Evolutionary conservation across 139 green algal genomes (phyloP), one percentile per base, ranked within the genome.

Genomic region (Volvox africanus): DNA sequence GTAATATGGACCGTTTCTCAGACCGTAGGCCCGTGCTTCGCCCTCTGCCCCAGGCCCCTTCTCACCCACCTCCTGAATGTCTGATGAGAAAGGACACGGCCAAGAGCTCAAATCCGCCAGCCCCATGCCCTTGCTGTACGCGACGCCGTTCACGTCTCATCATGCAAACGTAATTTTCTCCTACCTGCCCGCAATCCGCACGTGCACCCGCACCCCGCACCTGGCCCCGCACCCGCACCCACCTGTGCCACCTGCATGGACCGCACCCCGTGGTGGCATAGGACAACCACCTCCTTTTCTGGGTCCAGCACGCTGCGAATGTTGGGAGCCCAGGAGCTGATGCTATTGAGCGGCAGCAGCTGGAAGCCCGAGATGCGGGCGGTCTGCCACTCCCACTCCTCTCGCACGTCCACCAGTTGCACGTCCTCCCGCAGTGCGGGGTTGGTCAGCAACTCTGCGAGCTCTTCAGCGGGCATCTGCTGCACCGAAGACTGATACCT

Each of bases 191-290:
- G 9, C 65, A 73, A 73, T 12, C 44, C 65, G 65, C 65, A 73
- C 24, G 9, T 12, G 21, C 24, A 30, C 65, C 65, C 65, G 21
- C 65, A 28, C 65, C 62, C 11, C 21, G 21, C 65, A 30, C 65
- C 11, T 24, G 24, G 2, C 12, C 65, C 65, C 11, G 65, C 65
- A 28, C 65, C 65, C 2, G 2, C 44, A 55, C 87, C 20, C 30
- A 91, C 93, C 65, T 93, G 80, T 61, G 95, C 79, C 55, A 92
- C 86, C 37, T 97, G 90, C 93, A 97, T 95, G 76, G 95, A 97
- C 20, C 97, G 87, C 65, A 98, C 88, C 50, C 97, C 97, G 82
- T 99, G 97, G 88, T 99, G 97, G 92, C 97, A 98, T 89, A 98
- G 91, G n/a, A 98, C 93, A 26, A 97, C 87, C 6, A 96, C 97